A percentile compares a stretch with the other conserved stretches of the same genome.
These are phyloP conservation scores for Sporothrix variecibatus DNA, from an alignment of 2,329 filamentous ascomycete genomes.

Conservation along the genomic window DNA sequence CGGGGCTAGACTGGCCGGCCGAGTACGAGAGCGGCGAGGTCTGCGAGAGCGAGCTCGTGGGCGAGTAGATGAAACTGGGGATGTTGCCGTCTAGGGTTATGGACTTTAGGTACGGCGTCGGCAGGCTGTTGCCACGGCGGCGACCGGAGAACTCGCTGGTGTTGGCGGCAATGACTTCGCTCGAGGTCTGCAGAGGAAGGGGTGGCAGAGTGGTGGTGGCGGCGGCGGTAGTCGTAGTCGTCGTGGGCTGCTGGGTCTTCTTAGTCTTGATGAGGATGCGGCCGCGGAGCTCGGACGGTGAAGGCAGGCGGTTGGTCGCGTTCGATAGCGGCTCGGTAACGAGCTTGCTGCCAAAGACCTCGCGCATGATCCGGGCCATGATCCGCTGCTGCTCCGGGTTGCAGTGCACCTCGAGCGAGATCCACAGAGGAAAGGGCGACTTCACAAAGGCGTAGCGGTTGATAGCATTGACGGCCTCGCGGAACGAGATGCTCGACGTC, in stretches of 20 bases:
- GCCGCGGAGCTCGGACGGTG: constrained; percentile 80
- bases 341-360: constrained; percentile 77
- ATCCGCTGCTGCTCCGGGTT: constrained; percentile 75
- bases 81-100: constrained; percentile 52
- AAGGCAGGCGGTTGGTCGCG: constrained; percentile 70
- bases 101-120: constrained; percentile 71
- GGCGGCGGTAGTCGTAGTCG: too few relatives aligned
- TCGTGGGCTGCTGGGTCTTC: constrained; percentile 59
- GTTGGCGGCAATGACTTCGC: constrained; percentile 31
- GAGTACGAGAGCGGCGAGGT: constrained; percentile 36
- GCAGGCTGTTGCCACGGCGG: constrained; percentile 69
- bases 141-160: constrained; percentile 43
- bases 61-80: constrained; percentile 9
- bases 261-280: constrained; percentile 95
- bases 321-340: constrained; percentile 73
- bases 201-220: background rate
- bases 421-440: constrained; percentile 85
- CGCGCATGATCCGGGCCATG: constrained; percentile 89
- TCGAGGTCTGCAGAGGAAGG: constrained; percentile 27
- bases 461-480: constrained; percentile 89
- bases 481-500: constrained; percentile 85
- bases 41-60: constrained; percentile 9
- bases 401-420: constrained; percentile 96
- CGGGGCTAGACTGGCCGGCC: constrained; percentile 54
- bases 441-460: constrained; percentile 91